A percentile compares a stretch with the other conserved stretches of the same genome.
Evolutionary conservation across 306 rosid genomes (phyloP).

Genomic region (Castanea crenata): DNA sequence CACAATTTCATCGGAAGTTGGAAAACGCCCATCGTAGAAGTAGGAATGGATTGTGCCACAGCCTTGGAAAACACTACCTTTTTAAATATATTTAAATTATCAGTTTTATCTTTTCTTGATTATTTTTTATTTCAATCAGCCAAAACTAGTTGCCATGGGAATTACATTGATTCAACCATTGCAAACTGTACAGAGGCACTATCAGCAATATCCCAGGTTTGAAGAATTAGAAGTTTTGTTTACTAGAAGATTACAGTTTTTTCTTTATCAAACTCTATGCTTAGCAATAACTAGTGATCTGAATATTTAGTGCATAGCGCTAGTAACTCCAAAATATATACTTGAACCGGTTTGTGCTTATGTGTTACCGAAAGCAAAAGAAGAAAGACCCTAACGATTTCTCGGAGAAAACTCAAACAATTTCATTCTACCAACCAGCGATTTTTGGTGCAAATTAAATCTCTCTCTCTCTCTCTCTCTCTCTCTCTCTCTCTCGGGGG

Average conservation of each 20-base stretch:
- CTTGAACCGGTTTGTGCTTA: conserved; percentile 20
- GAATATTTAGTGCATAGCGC: conserved; percentile 10
- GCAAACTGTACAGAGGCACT: not conserved
- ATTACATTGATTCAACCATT: conserved; percentile 11
- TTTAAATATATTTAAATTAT: too few species aligned
- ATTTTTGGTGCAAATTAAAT: not conserved
- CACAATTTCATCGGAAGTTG: too few species aligned
- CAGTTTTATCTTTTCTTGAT: too few species aligned
- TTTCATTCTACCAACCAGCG: not conserved
- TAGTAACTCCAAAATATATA: not conserved
- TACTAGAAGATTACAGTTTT: not conserved
- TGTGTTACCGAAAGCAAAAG: conserved; percentile 12
- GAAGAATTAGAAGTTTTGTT: not conserved
- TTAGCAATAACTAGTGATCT: not conserved
- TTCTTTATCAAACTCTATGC: not conserved
- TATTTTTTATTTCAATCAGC: conserved; percentile 11
- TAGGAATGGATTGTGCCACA: too few species aligned
- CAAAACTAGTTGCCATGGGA: conserved; percentile 16
- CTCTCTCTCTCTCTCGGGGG: not conserved
- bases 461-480: not conserved
- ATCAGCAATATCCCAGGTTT: not conserved
- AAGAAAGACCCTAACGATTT: conserved; percentile 11
- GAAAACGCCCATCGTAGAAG: too few species aligned
- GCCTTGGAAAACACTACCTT: too few species aligned
- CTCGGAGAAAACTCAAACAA: not conserved